A percentile compares a stretch with the other conserved stretches of the same genome.
phyloP scores from a whole-genome alignment of 768 basidiomycete species.

The Amanita pallidorosea region DNA sequence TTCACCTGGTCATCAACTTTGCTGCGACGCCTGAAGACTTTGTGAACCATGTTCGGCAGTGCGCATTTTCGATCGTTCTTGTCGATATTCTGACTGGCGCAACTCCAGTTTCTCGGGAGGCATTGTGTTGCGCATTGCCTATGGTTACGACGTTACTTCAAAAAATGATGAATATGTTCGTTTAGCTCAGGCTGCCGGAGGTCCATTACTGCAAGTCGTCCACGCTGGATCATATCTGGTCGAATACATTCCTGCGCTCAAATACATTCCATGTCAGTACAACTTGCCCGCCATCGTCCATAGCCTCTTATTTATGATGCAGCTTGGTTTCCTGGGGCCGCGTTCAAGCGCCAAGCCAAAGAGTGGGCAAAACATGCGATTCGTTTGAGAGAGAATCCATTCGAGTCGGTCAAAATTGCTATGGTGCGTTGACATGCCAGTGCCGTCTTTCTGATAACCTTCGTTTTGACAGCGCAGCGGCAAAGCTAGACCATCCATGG shows the following conservation, averaged over 20 bases:
- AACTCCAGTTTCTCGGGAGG: slow-evolving; percentile 18
- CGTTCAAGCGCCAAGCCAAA: slow-evolving; percentile 20
- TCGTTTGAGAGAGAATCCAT: slow-evolving; percentile 17
- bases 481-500: slow-evolving; percentile 14
- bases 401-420: slow-evolving; percentile 15
- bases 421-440: slow-evolving; percentile 11
- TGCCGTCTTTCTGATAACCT: not conserved
- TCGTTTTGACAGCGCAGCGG: slow-evolving; percentile 13
- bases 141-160: slow-evolving; percentile 27
- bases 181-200: slow-evolving; percentile 15
- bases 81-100: not conserved
- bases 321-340: slow-evolving; percentile 30
- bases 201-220: slow-evolving; percentile 16
- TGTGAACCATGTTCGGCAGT: slow-evolving; percentile 19
- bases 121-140: slow-evolving; percentile 25
- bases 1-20: slow-evolving; percentile 13
- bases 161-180: slow-evolving; percentile 25
- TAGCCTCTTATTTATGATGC: not conserved
- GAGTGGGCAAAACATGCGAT: slow-evolving; percentile 12
- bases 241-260: slow-evolving; percentile 22
- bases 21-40: slow-evolving; percentile 17
- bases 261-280: slow-evolving; percentile 17
- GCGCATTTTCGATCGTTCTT: slow-evolving; percentile 3
- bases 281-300: not conserved
- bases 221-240: slow-evolving; percentile 30